Base-by-base conservation (phyloP, 1,284 basidiomycete species). In the Moesziomyces parantarcticus region DNA sequence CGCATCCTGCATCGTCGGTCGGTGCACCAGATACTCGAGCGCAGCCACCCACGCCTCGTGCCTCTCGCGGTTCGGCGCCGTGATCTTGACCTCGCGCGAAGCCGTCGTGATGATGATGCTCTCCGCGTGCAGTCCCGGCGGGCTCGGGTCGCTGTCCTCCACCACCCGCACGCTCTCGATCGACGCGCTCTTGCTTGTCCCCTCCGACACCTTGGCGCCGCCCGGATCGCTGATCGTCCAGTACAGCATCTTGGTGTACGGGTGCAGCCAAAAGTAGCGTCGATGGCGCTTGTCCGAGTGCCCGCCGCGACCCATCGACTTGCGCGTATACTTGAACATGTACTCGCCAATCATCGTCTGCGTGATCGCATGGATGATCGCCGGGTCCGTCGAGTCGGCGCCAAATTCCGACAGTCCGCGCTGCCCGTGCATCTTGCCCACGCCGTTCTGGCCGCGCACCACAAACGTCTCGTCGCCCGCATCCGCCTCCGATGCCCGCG, bases 291-390 rank as follows among this genome's bases (percentile, higher is more conserved):
- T 91, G 84, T 94, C 92, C 26, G 93, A 92, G 82, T 94, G 88
- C 9, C 93, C 94, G 82, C 92, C 93, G 29, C 78, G 68, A 16
- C 94, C 93, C 78, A 99, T 90, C n/a, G 92, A 86, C 65, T 90
- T 89, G 56, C 96, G 89, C 11, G 94, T 97, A 85, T 99, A 98
- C 87, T 99, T 99, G 89, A 92, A 93, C 86, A 99, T 86, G 86
- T 94, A 98, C 87, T 98, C 96, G 70, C 96, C 95, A 76, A 99
- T 98, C 96, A 99, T 99, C 22, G 95, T 97, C 87, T 98, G 94
- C 5, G 96, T 99, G 80, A 99, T 98, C 2, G 95, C 92, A 82
- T 97, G 94, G 76, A 98, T 83, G 49, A 82, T 80, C 21, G 62
- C 75, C 14, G 82, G 82, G 51, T 84, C 81, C 20, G 82, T 78